Percentiles rank a stretch among this genome's conserved stretches.
Conservation (phyloP, 805 yeast species). For the Yamadazyma endophytica region DNA sequence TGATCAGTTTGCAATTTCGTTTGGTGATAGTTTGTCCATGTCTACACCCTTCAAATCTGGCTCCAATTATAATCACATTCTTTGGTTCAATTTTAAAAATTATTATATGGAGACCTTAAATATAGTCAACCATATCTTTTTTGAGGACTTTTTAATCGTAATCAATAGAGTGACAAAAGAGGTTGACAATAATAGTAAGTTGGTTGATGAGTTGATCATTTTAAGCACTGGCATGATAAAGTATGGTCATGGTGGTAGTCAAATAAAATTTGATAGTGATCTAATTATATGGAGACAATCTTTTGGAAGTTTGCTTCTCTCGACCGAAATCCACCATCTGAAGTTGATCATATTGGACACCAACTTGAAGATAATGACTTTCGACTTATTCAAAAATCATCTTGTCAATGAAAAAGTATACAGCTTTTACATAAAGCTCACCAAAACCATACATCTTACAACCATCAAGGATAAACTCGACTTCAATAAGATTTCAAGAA, state of each 20-base stretch:
- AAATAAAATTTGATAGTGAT: constrained; percentile 34
- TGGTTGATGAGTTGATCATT: constrained; percentile 34
- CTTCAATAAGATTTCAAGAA: constrained; percentile 18
- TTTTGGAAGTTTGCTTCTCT: constrained; percentile 3
- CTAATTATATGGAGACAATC: constrained; percentile 31
- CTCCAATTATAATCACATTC: constrained; percentile 24
- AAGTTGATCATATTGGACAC: constrained; percentile 9
- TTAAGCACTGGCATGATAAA: constrained; percentile 26
- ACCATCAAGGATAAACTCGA: constrained; percentile 24
- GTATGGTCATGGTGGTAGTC: constrained; percentile 31
- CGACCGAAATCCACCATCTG: constrained; percentile 6
- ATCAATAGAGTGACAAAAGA: constrained; percentile 24
- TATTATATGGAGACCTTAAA: constrained; percentile 28
- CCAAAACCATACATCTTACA: constrained; percentile 30
- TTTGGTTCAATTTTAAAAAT: constrained; percentile 38
- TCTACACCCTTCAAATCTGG: constrained; percentile 25
- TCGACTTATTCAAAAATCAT: constrained; percentile 7
- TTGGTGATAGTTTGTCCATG: constrained; percentile 22
- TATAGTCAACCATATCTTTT: constrained; percentile 33
- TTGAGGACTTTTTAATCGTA: constrained; percentile 27
- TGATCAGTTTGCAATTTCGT: constrained; percentile 26
- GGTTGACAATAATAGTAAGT: constrained; percentile 11
- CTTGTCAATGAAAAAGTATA: constrained; percentile 10
- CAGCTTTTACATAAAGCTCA: constrained; percentile 25
- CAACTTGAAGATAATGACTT: constrained; percentile 6